A percentile compares a stretch with the other conserved stretches of the same genome.
Evolutionary conservation across 1,284 basidiomycete species (phyloP).

Genomic region (Ceratobasidium sp.): DNA sequence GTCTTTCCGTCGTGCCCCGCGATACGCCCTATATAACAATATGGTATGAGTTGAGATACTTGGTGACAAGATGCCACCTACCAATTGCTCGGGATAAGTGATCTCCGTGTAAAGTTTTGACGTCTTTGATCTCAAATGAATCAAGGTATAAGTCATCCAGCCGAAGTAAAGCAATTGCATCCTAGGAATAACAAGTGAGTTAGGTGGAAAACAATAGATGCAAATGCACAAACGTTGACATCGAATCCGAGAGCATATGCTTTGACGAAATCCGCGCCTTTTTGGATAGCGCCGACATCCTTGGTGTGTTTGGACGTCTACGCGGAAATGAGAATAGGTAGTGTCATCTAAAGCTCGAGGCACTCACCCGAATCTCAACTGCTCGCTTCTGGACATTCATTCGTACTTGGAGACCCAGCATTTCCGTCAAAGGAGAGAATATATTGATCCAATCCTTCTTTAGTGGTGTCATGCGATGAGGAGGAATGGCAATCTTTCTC

Average conservation of each 20-base stretch:
- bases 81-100: slow-evolving; percentile 97
- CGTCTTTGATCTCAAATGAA: slow-evolving; percentile 99
- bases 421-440: slow-evolving; percentile 96
- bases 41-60: not conserved
- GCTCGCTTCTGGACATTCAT: slow-evolving; percentile 56
- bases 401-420: slow-evolving; percentile 89
- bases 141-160: slow-evolving; percentile 98
- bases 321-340: slow-evolving; percentile 12
- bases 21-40: slow-evolving; percentile 79
- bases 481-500: slow-evolving; percentile 89
- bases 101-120: slow-evolving; percentile 97
- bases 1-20: slow-evolving; percentile 99
- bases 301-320: slow-evolving; percentile 96
- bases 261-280: slow-evolving; percentile 98
- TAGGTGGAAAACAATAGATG: not conserved
- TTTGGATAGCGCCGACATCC: slow-evolving; percentile 92
- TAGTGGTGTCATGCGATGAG: slow-evolving; percentile 96
- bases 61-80: slow-evolving; percentile 52
- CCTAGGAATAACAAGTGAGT: slow-evolving; percentile 65
- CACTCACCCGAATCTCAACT: slow-evolving; percentile 91
- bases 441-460: slow-evolving; percentile 99
- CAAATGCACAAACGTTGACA: slow-evolving; percentile 76
- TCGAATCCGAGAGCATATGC: slow-evolving; percentile 96
- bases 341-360: not conserved
- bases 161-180: slow-evolving; percentile 93